Evolutionary conservation across 805 yeast genomes (phyloP), one percentile per base, ranked within the genome.

Genomic region (Candida namnaoensis): DNA sequence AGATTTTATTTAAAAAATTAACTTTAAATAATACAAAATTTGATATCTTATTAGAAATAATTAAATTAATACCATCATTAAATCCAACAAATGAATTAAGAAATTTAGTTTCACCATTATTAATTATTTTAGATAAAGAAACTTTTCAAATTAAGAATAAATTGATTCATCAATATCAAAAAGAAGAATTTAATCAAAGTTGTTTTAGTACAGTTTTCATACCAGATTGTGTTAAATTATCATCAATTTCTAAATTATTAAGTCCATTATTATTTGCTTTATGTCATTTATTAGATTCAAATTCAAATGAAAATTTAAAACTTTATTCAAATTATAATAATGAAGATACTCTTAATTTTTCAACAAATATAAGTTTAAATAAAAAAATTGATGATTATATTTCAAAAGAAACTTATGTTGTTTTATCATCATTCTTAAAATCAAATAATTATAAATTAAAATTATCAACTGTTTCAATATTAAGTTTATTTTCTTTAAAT

Each of bases 211-310:
- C 37, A 12, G 39, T 45, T 26, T 32, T 28, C 5, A 41, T 54
- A 0, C 57, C 58, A 19, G 42, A 39, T 5, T 46, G 52, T 35
- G 49, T 52, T 38, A 44, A 48, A 28, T 40, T 47, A 38, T 36
- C 38, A 2, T 37, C 42, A 1, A 44, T 48, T 13, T 46, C 53
- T 26, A 48, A 40, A 14, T 37, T 51, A 11, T 36, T 50, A 9
- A 42, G 48, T 7, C 54, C 57, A 3, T 35, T 52, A 27, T 30
- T 54, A 12, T 52, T 46, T 35, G 47, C 59, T 4, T 34, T 54
- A 7, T 39, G 51, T 2, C 55, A 49, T 34, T 33, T 54, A 25
- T 37, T 52, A 11, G 40, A 44, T n/a, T 47, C 43, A 19, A 48
- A 46, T 5, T 19, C 41, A n/a, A 46, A 43, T 7, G n/a, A 30